Evolutionary conservation across 345 rosid species (phyloP).

Genomic region (Populus tremula): DNA sequence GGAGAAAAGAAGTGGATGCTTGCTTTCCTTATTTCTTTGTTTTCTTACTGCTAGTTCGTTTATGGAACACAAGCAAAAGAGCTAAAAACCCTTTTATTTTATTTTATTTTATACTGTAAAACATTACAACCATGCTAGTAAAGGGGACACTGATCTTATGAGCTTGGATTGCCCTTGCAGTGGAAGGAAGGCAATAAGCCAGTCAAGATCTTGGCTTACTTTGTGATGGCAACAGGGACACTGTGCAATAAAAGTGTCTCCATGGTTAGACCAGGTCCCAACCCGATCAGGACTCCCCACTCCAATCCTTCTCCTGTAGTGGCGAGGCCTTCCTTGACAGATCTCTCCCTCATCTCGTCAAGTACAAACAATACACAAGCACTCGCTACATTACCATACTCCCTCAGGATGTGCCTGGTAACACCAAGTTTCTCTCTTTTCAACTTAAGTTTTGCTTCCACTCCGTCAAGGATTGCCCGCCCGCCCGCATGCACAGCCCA

Average conservation of each 20-base stretch:
- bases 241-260: conserved; percentile 74
- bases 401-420: conserved; percentile 53
- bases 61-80: background rate
- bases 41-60: background rate
- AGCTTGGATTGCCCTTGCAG: background rate
- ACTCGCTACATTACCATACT: conserved; percentile 75
- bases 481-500: conserved; percentile 85
- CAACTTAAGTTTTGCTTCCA: conserved; percentile 52
- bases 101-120: background rate
- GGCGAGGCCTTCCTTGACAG: conserved; percentile 40
- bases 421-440: conserved; percentile 52
- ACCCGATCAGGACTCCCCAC: conserved; percentile 80
- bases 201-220: background rate
- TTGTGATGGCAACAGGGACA: background rate
- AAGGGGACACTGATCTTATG: background rate
- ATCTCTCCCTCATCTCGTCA: conserved; percentile 76
- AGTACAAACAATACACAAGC: conserved; percentile 70
- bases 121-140: background rate
- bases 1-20: no score
- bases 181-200: background rate
- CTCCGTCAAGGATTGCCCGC: conserved; percentile 57
- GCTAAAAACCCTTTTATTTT: background rate
- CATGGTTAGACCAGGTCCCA: conserved; percentile 77
- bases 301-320: conserved; percentile 78
- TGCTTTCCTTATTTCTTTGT: background rate